Base-by-base conservation (phyloP, 768 basidiomycete species). In the Wakefieldia striispora region DNA sequence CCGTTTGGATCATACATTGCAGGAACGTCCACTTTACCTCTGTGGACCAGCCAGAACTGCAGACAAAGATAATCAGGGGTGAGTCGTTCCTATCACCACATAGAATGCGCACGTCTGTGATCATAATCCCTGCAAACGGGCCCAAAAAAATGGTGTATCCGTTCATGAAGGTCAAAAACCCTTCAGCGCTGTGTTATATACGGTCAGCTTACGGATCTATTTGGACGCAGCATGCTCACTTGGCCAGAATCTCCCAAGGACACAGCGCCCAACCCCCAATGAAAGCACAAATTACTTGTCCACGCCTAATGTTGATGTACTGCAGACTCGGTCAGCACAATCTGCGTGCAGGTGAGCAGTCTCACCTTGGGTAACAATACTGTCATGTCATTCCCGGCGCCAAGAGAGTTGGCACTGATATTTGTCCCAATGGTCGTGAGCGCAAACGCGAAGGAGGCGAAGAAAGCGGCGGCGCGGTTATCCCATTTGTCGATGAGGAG, bases 121-220 rank as follows among this genome's bases (percentile, higher is more conserved):
- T 75, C 74, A 85, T 79, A 47, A 94, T 83, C 20, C 86, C 88
- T 27, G 86, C 83, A 55, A 95, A 86, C 1, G 92, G 92, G 0
- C 89, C 89, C 19, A 95, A 73, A 64, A 95, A 91, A 19, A 93
- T 84, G 0, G 90, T 85, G 60, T 92, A 94, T 3, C 88, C 90
- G 20, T 76, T 79, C 83, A 91, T 86, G 68, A 92, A 91, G 13
- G 73, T 72, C 59, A 91, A 62, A 68, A 91, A 91, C 1, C 81
- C 81, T 27, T 80, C 72, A 0, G 86, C 88, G 20, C 64, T 65
- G 24, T 47, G 56, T 10, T 40, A 17, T 21, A 34, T 17, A 43
- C 6, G 23, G 19, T 55, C 33, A 50, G 21, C 31, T 26, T 20
- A 9, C 7, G 6, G 4, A 33, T 29, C 3, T 6, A 24, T 4